Base-by-base conservation (phyloP, 768 basidiomycete species). In the Boletus subcaerulescens region DNA sequence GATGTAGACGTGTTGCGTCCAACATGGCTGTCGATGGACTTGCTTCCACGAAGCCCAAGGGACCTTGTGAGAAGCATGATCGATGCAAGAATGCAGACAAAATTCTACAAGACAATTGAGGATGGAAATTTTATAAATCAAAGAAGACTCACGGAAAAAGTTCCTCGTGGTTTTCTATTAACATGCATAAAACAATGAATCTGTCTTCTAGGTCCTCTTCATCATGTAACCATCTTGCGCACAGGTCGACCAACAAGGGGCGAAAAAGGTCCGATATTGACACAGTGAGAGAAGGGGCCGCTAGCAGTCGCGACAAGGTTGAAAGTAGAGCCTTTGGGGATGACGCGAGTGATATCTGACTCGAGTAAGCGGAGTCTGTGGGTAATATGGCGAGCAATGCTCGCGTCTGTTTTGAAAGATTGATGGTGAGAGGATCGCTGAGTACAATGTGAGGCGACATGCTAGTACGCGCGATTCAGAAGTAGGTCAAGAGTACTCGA, bases 191-290 rank as follows among this genome's bases (percentile, higher is more conserved):
- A 4, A 86, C 85, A 45, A 78, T 73, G 45, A 85, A 71, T 61
- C 80, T 77, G 38, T 80, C 78, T 51, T 82, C 78, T 22, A 74
- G 60, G 55, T 77, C 72, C 40, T 78, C 70, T 36, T 76, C 62
- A 18, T 76, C 73, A n/a, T 86, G 74, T 40, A 95, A 66, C 93
- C 92, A 97, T 63, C 89, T 73, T 4, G 89, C 89, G 63, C 86
- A 86, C 24, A 98, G 72, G 69, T 96, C 90, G 26, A 88, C 62
- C 38, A 93, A 68, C 49, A 98, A 71, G 4, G 95, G 94, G 57
- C 88, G 75, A 72, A 89, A 98, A 12, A 80, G 58, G 7, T 73
- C 75, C 18, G 88, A 82, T 55, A 98, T 76, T 13, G 74, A 63
- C 31, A 79, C 63, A 0, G 92, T 92, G 41, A 87, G 77, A 12